Conservation (phyloP, 176 grass and related monocot genomes). For the Urochloa ruziziensis region DNA sequence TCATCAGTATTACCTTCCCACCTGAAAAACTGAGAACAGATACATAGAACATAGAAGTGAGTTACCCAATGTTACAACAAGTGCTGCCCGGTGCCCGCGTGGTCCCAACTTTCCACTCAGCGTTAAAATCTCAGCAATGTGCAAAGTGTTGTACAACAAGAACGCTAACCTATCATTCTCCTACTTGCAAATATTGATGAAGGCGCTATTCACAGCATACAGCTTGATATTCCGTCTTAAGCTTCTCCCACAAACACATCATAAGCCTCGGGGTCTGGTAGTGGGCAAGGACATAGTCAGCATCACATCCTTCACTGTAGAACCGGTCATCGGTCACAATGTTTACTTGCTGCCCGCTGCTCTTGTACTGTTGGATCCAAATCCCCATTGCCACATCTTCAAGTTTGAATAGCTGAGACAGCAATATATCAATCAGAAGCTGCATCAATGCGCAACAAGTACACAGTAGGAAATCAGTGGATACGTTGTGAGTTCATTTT, state of each 20-base stretch:
- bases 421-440: background rate
- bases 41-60: background rate
- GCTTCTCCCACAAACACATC: slow-evolving; percentile 84
- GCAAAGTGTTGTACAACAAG: background rate
- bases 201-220: slow-evolving; percentile 68
- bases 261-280: slow-evolving; percentile 86
- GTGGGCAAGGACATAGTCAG: slow-evolving; percentile 81
- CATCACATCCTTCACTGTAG: slow-evolving; percentile 77
- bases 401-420: slow-evolving; percentile 85
- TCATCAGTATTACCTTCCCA: background rate
- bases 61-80: background rate
- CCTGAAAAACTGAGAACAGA: background rate
- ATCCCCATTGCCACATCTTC: slow-evolving; percentile 96
- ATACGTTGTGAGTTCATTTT: background rate
- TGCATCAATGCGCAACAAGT: background rate
- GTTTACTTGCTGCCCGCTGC: slow-evolving; percentile 63
- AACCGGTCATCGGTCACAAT: slow-evolving; percentile 71
- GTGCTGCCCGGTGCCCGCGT: background rate
- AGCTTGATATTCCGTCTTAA: slow-evolving; percentile 63
- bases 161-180: background rate
- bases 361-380: slow-evolving; percentile 82
- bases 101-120: background rate
- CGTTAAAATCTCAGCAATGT: background rate
- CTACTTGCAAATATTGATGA: background rate
- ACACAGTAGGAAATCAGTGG: background rate